Base-by-base conservation (phyloP, 495 filamentous ascomycete species). In the Hypomontagnella submonticulosa region DNA sequence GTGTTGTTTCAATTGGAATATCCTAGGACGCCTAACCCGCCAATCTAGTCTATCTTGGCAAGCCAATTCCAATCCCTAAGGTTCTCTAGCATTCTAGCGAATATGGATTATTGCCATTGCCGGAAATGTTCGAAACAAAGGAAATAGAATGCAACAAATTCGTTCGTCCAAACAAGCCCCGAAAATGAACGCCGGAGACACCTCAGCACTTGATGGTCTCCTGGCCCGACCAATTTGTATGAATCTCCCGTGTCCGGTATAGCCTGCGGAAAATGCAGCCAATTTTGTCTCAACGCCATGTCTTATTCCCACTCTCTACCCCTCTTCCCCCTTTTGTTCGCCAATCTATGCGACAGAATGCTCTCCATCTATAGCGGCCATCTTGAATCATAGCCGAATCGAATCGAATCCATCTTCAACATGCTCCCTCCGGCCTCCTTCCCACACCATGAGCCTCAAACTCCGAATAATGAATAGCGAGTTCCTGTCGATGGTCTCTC, bases 181-280 rank as follows among this genome's bases (percentile, higher is more conserved):
- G 52, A 51, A 67, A 54, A 23, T 53, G 41, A 76, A 80, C 73
- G 66, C 75, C 77, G 42, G 77, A 81, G 79, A 83, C 78, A 42
- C 62, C 67, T 82, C 81, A 83, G 81, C 81, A 76, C 81, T 83
- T 83, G 81, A 82, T 65, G 55, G 76, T 75, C 77, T 77, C 78
- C 71, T 47, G 48, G 61, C 49, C 66, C 55, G 19, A 52, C 54
- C 53, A 5, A 16, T n/a, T 37, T 18, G 27, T 54, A 37, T 42
- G 44, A 52, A 42, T 44, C 37, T 36, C 13, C 16, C 41, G 41
- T 33, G 19, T 56, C 33, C 50, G 18, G 12, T 37, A 32, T 42
- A 36, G 12, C 37, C 27, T 46, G 13, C 34, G 41, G 41, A 18
- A 56, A 47, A 67, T 59, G 20, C 11, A 23, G 40, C 36, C 60